Evolutionary conservation across 176 grass and related monocot genomes (phyloP).

Genomic region (Melocanna baccifera): DNA sequence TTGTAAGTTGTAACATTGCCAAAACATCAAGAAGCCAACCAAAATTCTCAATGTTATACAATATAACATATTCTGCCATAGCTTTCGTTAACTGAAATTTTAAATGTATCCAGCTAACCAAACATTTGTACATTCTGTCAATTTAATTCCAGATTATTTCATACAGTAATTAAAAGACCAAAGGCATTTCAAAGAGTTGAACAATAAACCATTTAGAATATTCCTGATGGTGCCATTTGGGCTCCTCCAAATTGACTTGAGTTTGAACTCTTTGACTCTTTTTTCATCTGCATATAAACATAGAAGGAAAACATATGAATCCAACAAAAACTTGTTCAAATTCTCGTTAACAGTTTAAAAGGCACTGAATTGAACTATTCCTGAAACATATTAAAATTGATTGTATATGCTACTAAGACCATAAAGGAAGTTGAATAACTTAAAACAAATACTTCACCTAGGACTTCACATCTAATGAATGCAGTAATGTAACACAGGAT

Average conservation of each 20-base stretch:
- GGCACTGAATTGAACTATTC: slow-evolving; percentile 18
- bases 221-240: slow-evolving; percentile 66
- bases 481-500: neutral
- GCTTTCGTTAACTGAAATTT: neutral
- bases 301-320: neutral
- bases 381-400: neutral
- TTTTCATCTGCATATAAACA: slow-evolving; percentile 46
- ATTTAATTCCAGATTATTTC: neutral
- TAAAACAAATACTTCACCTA: neutral
- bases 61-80: neutral
- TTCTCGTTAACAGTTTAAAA: neutral
- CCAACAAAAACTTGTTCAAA: neutral
- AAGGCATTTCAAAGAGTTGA: slow-evolving; percentile 2
- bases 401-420: neutral
- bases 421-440: neutral
- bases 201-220: slow-evolving; percentile 49
- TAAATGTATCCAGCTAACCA: neutral
- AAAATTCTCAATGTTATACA: neutral
- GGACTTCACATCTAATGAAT: neutral
- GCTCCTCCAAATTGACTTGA: slow-evolving; percentile 68
- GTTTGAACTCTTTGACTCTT: slow-evolving; percentile 61
- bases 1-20: neutral
- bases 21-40: neutral
- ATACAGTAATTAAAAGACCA: neutral
- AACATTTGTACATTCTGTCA: neutral